phyloP scores from a whole-genome alignment of 2,329 filamentous ascomycete species.

The Metarhizium brunneum region DNA sequence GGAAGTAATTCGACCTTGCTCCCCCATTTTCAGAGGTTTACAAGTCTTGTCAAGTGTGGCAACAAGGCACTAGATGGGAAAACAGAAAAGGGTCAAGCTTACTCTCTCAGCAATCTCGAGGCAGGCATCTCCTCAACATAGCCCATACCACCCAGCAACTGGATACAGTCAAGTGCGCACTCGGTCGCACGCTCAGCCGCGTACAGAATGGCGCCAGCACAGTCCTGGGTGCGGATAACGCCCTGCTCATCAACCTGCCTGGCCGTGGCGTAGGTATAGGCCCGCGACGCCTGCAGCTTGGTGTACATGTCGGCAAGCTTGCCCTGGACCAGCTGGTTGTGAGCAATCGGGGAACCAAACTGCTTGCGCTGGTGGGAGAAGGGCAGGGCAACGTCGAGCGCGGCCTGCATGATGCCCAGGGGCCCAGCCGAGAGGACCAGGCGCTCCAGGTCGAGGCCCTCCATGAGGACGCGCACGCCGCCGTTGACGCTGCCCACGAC shows the following conservation, averaged over 20 bases:
- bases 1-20: conserved; percentile 8
- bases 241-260: conserved; percentile 68
- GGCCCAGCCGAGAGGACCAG: conserved; percentile 87
- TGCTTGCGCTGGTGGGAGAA: conserved; percentile 86
- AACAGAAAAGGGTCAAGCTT: conserved; percentile 18
- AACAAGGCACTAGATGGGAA: too few relatives aligned
- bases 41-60: too few relatives aligned
- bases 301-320: conserved; percentile 97
- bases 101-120: conserved; percentile 69
- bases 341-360: conserved; percentile 76
- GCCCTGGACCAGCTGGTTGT: conserved; percentile 89
- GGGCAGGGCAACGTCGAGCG: conserved; percentile 75
- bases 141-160: conserved; percentile 89
- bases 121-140: conserved; percentile 94
- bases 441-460: conserved; percentile 87
- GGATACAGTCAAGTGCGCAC: conserved; percentile 77
- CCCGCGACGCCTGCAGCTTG: conserved; percentile 71
- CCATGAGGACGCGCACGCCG: conserved; percentile 89
- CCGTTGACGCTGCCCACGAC: conserved; percentile 71
- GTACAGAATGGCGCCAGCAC: conserved; percentile 87
- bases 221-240: conserved; percentile 75
- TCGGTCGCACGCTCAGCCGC: conserved; percentile 87
- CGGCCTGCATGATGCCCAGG: conserved; percentile 87
- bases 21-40: too few relatives aligned
- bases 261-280: conserved; percentile 83